Conservation (phyloP, 2,329 filamentous ascomycete species). For the Colletotrichum caudatum region DNA sequence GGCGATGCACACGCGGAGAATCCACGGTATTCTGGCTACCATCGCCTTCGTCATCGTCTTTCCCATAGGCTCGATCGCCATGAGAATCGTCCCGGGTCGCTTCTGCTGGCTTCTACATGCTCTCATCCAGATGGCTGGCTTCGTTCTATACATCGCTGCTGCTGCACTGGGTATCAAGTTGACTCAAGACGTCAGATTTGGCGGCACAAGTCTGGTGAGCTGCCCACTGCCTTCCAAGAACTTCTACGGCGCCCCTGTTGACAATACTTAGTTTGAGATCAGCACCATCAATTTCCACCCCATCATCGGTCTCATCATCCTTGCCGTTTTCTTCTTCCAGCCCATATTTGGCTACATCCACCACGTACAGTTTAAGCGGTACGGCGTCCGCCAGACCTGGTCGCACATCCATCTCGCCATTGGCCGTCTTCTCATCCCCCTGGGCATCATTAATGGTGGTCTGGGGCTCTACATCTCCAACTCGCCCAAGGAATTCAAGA, state of each 20-base stretch:
- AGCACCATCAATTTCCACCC: conserved; percentile 55
- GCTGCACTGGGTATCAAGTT: conserved; percentile 59
- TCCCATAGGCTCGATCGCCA: conserved; percentile 57
- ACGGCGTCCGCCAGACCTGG: conserved; percentile 54
- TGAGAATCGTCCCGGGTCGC: conserved; percentile 54
- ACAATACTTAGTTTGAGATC: conserved; percentile 47
- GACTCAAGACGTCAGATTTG: conserved; percentile 48
- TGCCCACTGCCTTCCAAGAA: too few species aligned
- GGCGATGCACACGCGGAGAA: conserved; percentile 49
- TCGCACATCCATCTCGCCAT: conserved; percentile 58
- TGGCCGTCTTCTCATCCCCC: conserved; percentile 54
- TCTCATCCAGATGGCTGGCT: conserved; percentile 53
- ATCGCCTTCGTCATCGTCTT: conserved; percentile 58
- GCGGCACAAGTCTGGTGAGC: conserved; percentile 50
- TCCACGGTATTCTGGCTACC: conserved; percentile 57
- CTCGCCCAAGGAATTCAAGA: conserved; percentile 46
- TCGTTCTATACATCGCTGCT: conserved; percentile 53
- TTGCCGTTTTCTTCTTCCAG: conserved; percentile 55
- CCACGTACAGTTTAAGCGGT: conserved; percentile 55
- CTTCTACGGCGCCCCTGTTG: neutral
- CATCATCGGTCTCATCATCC: conserved; percentile 59
- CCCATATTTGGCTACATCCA: conserved; percentile 58
- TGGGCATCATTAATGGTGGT: conserved; percentile 61
- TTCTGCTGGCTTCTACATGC: conserved; percentile 56
- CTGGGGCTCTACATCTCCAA: conserved; percentile 56